Evolutionary conservation across 306 rosid species (phyloP), one percentile per base, ranked within the genome.

Genomic region (Styphnolobium japonicum): DNA sequence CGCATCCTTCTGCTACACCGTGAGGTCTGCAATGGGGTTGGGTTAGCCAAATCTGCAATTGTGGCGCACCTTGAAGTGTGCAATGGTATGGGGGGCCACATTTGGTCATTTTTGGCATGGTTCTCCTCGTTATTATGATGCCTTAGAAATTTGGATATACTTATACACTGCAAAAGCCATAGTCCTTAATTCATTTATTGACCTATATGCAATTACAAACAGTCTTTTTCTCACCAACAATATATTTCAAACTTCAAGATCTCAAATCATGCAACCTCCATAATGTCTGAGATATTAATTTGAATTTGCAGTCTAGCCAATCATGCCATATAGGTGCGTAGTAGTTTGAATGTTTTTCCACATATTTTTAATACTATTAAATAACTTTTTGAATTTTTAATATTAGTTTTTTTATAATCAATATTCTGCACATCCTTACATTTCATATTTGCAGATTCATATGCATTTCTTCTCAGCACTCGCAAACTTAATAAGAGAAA

Each of bases 21-120:
- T 46, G 42, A 65, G 9, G 58, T 42, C 64, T 71, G 67, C 37
- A 72, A 65, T 53, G 66, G 66, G 23, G 62, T 2, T 36, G 58
- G 49, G 57, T 37, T 36, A 56, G 40, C 22, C 73, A 61, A 76
- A 49, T 61, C 58, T 49, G 36, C 29, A 52, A 49, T 31, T 49
- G 53, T 83, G 85, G 84, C 3, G 66, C 80, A 77, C 84, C 85
- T 67, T 84, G 76, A 84, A 77, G 77, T 71, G 71, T 64, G 81
- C 49, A 23, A 56, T 77, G 80, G 67, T 55, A 71, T 14, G 49
- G 33, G 76, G 80, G 87, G 84, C 81, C 86, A 78, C 75, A 70
- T 9, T 70, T 68, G 56, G 33, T 34, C 71, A 14, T 69, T 80
- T 45, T 51, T 79, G 83, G 82, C 25, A 73, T 67, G 4, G 51